Evolutionary conservation across 192 early-diverging fungal species (phyloP).

Genomic region (Backusella morwellensis): DNA sequence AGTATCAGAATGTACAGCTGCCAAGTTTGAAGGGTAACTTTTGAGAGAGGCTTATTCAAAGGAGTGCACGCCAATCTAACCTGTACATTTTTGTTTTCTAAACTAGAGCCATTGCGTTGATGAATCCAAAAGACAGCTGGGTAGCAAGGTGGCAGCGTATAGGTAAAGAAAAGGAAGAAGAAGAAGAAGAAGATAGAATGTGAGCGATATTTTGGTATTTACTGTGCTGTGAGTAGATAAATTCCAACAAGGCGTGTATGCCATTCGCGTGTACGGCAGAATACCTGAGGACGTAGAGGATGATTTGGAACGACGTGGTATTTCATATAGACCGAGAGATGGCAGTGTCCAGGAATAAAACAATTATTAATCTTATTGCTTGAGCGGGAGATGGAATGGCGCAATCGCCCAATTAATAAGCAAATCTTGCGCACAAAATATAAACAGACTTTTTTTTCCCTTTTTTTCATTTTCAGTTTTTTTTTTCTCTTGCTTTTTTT

Average conservation of each 20-base stretch:
- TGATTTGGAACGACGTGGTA: constrained; percentile 61
- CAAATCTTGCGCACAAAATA: neutral
- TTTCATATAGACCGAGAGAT: constrained; percentile 70
- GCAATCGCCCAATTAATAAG: neutral
- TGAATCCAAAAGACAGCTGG: constrained; percentile 76
- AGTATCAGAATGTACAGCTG: constrained; percentile 75
- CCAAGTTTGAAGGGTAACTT: constrained; percentile 70
- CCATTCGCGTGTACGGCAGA: constrained; percentile 68
- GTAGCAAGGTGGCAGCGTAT: constrained; percentile 71
- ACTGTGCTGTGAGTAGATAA: constrained; percentile 39
- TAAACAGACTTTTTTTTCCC: neutral
- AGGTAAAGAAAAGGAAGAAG: constrained; percentile 36
- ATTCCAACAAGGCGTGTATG: constrained; percentile 71
- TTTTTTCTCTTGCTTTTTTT: neutral
- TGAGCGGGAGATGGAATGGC: neutral
- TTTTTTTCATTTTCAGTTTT: neutral
- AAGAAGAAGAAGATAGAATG: neutral
- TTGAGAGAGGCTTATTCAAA: neutral
- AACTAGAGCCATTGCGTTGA: constrained; percentile 62
- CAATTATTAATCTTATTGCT: neutral
- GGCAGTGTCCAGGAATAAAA: constrained; percentile 42
- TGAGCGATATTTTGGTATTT: neutral
- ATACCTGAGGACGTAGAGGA: constrained; percentile 77
- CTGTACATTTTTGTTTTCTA: neutral
- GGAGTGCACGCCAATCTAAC: neutral